Evolutionary conservation across 441 rosid genomes (phyloP).

Genomic region (Populus hybrid): DNA sequence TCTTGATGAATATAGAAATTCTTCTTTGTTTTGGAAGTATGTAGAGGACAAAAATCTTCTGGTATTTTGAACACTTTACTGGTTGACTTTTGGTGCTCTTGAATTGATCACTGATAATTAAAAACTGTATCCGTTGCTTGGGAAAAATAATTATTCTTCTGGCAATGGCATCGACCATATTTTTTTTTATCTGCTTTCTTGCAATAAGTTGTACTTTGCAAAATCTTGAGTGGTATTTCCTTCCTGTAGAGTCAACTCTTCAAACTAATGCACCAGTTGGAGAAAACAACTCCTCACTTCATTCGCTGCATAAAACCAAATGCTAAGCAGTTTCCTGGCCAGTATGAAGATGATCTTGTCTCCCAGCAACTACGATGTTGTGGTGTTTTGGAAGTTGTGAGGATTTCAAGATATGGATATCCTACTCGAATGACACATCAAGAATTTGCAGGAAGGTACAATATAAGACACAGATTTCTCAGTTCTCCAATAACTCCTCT

Average conservation of each 20-base stretch:
- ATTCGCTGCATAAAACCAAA: constrained; percentile 93
- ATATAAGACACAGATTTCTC: constrained; percentile 11
- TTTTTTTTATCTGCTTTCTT: neutral
- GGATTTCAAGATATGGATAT: constrained; percentile 86
- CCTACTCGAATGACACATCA: constrained; percentile 90
- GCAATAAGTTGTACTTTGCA: neutral
- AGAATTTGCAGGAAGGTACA: constrained; percentile 74
- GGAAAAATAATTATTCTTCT: neutral
- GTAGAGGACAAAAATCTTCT: neutral
- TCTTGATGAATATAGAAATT: neutral
- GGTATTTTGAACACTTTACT: neutral
- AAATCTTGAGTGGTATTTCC: constrained; percentile 12
- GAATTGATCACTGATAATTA: neutral
- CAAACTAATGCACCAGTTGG: constrained; percentile 81
- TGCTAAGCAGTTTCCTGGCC: constrained; percentile 58
- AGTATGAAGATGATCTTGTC: constrained; percentile 67
- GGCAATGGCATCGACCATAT: neutral
- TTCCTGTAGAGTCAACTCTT: constrained; percentile 80
- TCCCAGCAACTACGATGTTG: constrained; percentile 82
- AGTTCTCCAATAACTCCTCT: neutral
- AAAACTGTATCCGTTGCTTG: neutral
- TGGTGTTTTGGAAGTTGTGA: constrained; percentile 85
- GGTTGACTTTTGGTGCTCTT: neutral
- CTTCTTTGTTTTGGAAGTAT: neutral
- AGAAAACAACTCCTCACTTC: constrained; percentile 85